Evolutionary conservation across 129 eudicot genomes (phyloP).

Genomic region (Heracleum sosnowskyi): DNA sequence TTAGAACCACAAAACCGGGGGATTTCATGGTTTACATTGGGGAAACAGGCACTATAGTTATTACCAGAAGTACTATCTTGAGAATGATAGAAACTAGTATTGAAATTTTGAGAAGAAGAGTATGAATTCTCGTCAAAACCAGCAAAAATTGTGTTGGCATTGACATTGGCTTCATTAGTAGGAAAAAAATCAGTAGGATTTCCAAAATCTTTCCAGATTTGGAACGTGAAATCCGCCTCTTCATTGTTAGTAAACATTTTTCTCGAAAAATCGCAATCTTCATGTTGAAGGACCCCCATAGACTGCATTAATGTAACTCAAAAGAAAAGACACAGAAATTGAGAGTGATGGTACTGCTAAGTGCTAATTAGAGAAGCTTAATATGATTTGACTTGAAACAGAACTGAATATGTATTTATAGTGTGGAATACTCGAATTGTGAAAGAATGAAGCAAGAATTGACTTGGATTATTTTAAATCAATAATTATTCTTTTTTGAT

Average conservation of each 20-base stretch:
- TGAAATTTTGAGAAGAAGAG: constrained; percentile 13
- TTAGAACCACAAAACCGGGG: constrained; percentile 22
- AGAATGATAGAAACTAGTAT: constrained; percentile 27
- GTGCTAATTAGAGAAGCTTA: constrained; percentile 3
- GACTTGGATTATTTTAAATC: constrained; percentile 22
- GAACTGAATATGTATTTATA: constrained; percentile 40
- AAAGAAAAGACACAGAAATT: not conserved
- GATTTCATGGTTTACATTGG: constrained; percentile 19
- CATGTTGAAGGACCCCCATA: constrained; percentile 44
- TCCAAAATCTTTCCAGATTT: constrained; percentile 17
- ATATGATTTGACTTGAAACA: constrained; percentile 12
- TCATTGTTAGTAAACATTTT: constrained; percentile 43
- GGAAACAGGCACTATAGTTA: constrained; percentile 19
- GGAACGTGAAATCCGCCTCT: constrained; percentile 28
- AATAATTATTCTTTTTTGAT: not conserved
- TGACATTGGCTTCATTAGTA: constrained; percentile 7
- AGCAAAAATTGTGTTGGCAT: constrained; percentile 10
- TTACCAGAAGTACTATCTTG: constrained; percentile 31
- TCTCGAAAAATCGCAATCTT: constrained; percentile 60
- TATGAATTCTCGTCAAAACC: constrained; percentile 15
- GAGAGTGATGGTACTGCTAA: not conserved
- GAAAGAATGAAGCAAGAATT: constrained; percentile 20
- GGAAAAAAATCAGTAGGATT: not conserved
- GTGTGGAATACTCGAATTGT: constrained; percentile 9
- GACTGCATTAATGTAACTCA: constrained; percentile 36